Evolutionary conservation across 1,139 yeast species (phyloP).

Genomic region (Spathaspora jeffriesii): DNA sequence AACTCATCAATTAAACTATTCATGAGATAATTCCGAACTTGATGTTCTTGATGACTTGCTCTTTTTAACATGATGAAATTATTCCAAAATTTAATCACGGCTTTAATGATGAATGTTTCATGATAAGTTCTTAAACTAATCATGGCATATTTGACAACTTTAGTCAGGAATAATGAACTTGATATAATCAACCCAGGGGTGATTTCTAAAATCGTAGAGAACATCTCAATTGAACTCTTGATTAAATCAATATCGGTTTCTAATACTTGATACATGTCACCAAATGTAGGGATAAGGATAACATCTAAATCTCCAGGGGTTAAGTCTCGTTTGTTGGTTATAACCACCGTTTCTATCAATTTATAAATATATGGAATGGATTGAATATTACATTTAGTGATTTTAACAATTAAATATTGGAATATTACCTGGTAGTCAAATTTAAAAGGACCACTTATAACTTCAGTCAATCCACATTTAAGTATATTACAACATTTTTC

Average conservation of each 20-base stretch:
- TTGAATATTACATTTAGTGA: constrained; percentile 24
- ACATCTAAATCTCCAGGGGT: constrained; percentile 26
- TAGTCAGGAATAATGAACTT: constrained; percentile 27
- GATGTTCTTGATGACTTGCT: constrained; percentile 52
- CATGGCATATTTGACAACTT: constrained; percentile 44
- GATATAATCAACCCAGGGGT: constrained; percentile 51
- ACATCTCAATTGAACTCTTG: constrained; percentile 42
- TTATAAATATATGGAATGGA: constrained; percentile 42
- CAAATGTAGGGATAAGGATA: constrained; percentile 29
- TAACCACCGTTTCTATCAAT: constrained; percentile 41
- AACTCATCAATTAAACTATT: constrained; percentile 16
- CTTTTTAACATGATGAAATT: constrained; percentile 52
- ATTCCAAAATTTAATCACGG: constrained; percentile 69
- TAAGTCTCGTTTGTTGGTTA: constrained; percentile 29
- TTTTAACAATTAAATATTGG: constrained; percentile 44
- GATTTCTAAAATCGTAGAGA: constrained; percentile 46
- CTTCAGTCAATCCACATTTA: constrained; percentile 56
- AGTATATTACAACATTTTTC: constrained; percentile 61
- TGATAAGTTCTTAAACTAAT: constrained; percentile 45
- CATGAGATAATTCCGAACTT: constrained; percentile 32
- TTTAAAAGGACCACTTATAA: constrained; percentile 59
- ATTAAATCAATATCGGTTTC: constrained; percentile 56
- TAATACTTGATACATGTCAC: constrained; percentile 32
- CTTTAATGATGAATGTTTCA: constrained; percentile 67
- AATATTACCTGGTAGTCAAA: constrained; percentile 44